Conservation (phyloP, 495 filamentous ascomycete genomes). For the Beverwykella pulmonaria region DNA sequence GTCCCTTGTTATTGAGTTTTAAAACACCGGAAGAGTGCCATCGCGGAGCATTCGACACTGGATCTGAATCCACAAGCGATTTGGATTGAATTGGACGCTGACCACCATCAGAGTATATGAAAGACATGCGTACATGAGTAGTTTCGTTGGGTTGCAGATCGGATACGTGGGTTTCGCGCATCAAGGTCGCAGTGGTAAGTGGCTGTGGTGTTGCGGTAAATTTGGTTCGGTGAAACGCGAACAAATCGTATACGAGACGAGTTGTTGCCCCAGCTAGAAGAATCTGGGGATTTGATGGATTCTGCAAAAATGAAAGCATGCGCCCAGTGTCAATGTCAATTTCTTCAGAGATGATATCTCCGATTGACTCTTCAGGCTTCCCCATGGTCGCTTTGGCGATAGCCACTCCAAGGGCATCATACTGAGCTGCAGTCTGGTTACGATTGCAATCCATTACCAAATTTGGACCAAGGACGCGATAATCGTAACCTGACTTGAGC, state of each 20-base stretch:
- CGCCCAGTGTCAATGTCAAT: not conserved
- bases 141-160: not conserved
- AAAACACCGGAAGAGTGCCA: not conserved
- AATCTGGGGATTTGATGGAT: not conserved
- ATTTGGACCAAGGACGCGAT: not conserved
- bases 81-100: not conserved
- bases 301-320: not conserved
- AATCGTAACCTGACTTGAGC: not conserved
- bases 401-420: not conserved
- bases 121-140: not conserved
- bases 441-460: not conserved
- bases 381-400: not conserved
- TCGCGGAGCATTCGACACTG: not conserved
- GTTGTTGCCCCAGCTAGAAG: not conserved
- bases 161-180: not conserved
- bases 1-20: not conserved
- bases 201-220: not conserved
- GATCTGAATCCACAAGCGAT: not conserved
- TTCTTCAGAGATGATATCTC: not conserved
- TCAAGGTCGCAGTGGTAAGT: not conserved
- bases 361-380: not conserved
- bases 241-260: not conserved
- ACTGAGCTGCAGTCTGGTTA: not conserved
- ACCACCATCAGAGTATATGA: not conserved
- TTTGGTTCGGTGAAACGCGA: not conserved